Evolutionary conservation across 352 stramenopile species (phyloP).

Genomic region (Phytopythium chamaehyphon): DNA sequence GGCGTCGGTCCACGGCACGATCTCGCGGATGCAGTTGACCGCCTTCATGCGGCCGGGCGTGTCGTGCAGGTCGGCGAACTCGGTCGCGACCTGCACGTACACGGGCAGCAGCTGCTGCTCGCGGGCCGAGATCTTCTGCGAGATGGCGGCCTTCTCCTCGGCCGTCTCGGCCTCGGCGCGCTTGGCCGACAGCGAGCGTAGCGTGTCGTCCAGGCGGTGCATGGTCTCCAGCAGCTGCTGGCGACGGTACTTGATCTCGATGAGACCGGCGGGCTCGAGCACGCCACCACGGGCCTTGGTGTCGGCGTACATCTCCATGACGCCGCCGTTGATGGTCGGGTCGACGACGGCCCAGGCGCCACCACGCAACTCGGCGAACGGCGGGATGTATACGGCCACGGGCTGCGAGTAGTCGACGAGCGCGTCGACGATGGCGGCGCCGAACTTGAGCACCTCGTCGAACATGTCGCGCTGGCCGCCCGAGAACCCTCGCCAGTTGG

Average conservation of each 20-base stretch:
- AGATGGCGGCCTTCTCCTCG: constrained; percentile 61
- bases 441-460: constrained; percentile 99
- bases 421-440: constrained; percentile 99
- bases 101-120: constrained; percentile 95
- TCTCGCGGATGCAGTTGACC: constrained; percentile 96
- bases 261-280: constrained; percentile 97
- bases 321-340: constrained; percentile 98
- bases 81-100: constrained; percentile 97
- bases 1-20: constrained; percentile 95
- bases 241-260: constrained; percentile 99
- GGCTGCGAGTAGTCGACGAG: constrained; percentile 99
- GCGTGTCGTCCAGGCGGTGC: constrained; percentile 95
- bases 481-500: constrained; percentile 99
- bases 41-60: constrained; percentile 99
- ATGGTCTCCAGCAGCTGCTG: constrained; percentile 96
- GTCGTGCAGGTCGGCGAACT: constrained; percentile 99
- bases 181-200: constrained; percentile 78
- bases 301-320: constrained; percentile 99
- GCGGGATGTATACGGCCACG: constrained; percentile 99
- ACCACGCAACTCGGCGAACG: constrained; percentile 97
- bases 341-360: constrained; percentile 99
- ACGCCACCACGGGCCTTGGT: constrained; percentile 94
- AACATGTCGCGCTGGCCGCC: constrained; percentile 99
- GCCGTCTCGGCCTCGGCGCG: constrained; percentile 57
- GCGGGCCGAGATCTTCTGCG: constrained; percentile 89